Evolutionary conservation across 441 rosid genomes (phyloP).

Genomic region (Brassica hybrid): DNA sequence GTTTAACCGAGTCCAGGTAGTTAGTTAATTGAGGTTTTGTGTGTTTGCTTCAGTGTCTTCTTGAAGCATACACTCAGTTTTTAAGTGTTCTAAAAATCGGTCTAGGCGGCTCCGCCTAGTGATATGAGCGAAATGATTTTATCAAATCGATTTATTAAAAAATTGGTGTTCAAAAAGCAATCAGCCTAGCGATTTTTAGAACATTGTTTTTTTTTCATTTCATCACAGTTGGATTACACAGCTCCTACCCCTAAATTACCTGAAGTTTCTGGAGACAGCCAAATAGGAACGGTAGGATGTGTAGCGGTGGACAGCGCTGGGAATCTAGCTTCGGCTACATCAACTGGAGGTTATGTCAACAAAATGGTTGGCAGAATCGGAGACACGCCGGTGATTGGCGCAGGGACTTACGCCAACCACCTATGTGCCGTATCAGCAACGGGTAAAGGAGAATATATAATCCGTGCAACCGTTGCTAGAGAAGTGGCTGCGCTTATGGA

Average conservation of each 20-base stretch:
- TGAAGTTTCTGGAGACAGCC: constrained; percentile 55
- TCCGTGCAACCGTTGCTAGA: constrained; percentile 79
- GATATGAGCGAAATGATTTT: too few species aligned
- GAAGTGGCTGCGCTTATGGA: constrained; percentile 97
- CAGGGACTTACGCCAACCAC: constrained; percentile 88
- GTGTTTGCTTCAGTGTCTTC: not conserved
- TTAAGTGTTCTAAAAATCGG: too few species aligned
- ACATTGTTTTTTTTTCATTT: not conserved
- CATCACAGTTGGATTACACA: constrained; percentile 73
- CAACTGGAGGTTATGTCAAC: constrained; percentile 90
- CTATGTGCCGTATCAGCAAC: constrained; percentile 92
- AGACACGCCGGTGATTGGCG: constrained; percentile 85
- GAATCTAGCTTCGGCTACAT: constrained; percentile 86
- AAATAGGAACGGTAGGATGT: constrained; percentile 86
- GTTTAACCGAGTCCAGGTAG: constrained; percentile 79
- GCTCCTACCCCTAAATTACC: constrained; percentile 54
- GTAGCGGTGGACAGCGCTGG: constrained; percentile 89
- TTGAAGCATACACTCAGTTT: not conserved
- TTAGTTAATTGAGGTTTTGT: not conserved
- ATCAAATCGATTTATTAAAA: too few species aligned
- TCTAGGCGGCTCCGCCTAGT: too few species aligned
- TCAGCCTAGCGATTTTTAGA: too few species aligned
- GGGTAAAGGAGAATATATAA: constrained; percentile 85
- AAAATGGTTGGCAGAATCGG: constrained; percentile 96
- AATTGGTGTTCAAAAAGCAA: too few species aligned